A percentile compares a stretch with the other conserved stretches of the same genome.
Evolutionary conservation across 768 basidiomycete genomes (phyloP).

Genomic region (Gelatoporia subvermispora): DNA sequence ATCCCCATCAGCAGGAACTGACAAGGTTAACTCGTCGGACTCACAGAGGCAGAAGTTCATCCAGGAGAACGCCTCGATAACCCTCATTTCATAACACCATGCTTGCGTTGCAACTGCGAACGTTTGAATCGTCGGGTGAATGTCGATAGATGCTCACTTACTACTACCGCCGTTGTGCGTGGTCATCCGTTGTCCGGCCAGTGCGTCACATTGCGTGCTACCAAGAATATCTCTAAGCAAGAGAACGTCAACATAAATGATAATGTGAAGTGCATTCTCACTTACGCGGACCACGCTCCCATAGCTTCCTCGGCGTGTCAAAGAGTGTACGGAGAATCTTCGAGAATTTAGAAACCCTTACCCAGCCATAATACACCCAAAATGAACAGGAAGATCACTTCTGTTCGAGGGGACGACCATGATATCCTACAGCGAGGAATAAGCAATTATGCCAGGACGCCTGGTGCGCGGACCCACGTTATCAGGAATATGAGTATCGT

Average conservation of each 20-base stretch:
- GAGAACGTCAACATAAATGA: neutral
- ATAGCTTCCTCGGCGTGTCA: conserved; percentile 40
- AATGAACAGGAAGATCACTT: conserved; percentile 49
- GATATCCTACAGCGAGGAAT: conserved; percentile 43
- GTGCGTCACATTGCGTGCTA: conserved; percentile 19
- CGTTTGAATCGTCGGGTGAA: conserved; percentile 3
- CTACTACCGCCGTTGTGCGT: conserved; percentile 50
- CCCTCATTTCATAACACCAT: conserved; percentile 79
- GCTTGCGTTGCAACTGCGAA: conserved; percentile 45
- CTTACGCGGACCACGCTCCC: conserved; percentile 73
- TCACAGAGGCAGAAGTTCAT: conserved; percentile 52
- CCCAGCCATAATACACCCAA: conserved; percentile 67
- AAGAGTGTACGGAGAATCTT: neutral
- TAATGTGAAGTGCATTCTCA: conserved; percentile 1
- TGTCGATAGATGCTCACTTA: conserved; percentile 26
- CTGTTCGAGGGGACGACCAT: conserved; percentile 65
- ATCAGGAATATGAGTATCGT: conserved; percentile 61
- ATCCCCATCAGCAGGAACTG: neutral
- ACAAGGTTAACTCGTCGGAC: conserved; percentile 15
- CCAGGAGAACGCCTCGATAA: conserved; percentile 78
- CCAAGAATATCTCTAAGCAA: conserved; percentile 64
- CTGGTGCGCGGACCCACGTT: conserved; percentile 37
- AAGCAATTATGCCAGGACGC: neutral
- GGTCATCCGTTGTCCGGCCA: conserved; percentile 33
- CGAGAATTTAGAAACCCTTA: conserved; percentile 27